These are phyloP conservation scores for Poteriospumella lacustris DNA, from an alignment of 108 stramenopile genomes.

Conservation along the genomic window DNA sequence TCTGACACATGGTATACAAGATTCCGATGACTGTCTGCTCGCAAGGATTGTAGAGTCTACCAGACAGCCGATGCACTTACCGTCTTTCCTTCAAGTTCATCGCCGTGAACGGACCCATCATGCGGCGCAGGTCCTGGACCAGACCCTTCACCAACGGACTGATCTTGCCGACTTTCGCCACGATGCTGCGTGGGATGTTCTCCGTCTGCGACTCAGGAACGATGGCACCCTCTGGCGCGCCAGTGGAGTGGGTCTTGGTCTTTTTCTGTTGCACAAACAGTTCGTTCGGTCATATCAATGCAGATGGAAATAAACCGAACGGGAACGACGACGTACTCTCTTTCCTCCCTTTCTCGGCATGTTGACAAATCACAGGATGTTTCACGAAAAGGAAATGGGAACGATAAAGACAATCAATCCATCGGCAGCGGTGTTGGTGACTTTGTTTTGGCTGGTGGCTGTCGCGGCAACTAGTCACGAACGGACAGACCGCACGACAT, in stretches of 20 bases:
- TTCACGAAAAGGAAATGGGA: too few species aligned
- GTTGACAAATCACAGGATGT: too few species aligned
- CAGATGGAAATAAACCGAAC: neutral
- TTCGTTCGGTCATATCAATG: neutral
- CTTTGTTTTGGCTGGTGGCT: too few species aligned
- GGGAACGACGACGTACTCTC: neutral
- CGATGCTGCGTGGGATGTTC: neutral
- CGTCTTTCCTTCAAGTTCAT: conserved; percentile 79
- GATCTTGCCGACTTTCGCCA: conserved; percentile 4
- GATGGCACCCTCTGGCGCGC: neutral
- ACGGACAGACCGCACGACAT: too few species aligned
- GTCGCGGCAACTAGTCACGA: too few species aligned
- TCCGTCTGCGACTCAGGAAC: neutral
- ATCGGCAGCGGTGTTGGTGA: too few species aligned
- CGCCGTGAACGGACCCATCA: conserved; percentile 95
- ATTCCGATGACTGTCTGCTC: too few species aligned
- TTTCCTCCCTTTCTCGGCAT: conserved; percentile 29
- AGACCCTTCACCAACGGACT: conserved; percentile 58
- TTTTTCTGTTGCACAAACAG: conserved; percentile 15
- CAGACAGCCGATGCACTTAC: neutral
- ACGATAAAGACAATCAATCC: too few species aligned
- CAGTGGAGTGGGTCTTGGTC: neutral
- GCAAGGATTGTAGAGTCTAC: too few species aligned
- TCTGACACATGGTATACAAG: neutral
- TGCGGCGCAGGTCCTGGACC: conserved; percentile 74